Percentiles rank a stretch among this genome's conserved stretches.
Evolutionary conservation across 108 stramenopile genomes (phyloP).

Genomic region (Nitzschia inconspicua): DNA sequence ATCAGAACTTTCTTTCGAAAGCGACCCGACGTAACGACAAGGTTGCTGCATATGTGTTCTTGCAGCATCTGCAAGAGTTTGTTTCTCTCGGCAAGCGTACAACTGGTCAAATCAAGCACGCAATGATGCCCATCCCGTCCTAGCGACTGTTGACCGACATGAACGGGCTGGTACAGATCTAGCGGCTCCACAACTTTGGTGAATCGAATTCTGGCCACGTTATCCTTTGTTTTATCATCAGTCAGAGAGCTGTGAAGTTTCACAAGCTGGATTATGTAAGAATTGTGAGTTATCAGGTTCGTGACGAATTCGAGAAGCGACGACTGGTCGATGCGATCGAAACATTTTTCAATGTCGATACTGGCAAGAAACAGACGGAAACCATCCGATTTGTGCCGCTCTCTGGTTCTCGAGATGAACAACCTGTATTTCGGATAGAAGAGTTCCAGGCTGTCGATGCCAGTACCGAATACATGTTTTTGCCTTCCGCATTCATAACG

Average conservation of each 20-base stretch:
- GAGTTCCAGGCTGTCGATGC: slow-evolving; percentile 55
- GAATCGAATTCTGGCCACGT: not conserved
- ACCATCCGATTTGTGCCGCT: not conserved
- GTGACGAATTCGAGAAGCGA: slow-evolving; percentile 49
- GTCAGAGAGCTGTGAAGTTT: slow-evolving; percentile 38
- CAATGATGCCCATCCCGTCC: not conserved
- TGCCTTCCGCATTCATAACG: slow-evolving; percentile 51
- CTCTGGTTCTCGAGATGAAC: slow-evolving; percentile 9
- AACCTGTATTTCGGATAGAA: slow-evolving; percentile 62
- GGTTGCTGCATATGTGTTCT: slow-evolving; percentile 69
- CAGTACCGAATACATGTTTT: slow-evolving; percentile 53
- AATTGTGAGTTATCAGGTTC: slow-evolving; percentile 41
- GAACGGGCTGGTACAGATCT: slow-evolving; percentile 4
- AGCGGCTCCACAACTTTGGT: slow-evolving; percentile 14
- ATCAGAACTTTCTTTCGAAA: slow-evolving; percentile 43
- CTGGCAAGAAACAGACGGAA: slow-evolving; percentile 76
- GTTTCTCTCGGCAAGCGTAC: slow-evolving; percentile 37
- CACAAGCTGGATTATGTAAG: slow-evolving; percentile 64
- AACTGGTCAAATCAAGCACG: slow-evolving; percentile 22
- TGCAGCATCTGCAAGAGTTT: slow-evolving; percentile 45
- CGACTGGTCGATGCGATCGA: slow-evolving; percentile 77
- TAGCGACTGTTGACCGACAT: not conserved
- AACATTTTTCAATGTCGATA: slow-evolving; percentile 82
- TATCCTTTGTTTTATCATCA: slow-evolving; percentile 13
- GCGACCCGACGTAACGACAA: slow-evolving; percentile 56